Conservation (phyloP, 2,329 filamentous ascomycete genomes). For the Cadophora sp. region DNA sequence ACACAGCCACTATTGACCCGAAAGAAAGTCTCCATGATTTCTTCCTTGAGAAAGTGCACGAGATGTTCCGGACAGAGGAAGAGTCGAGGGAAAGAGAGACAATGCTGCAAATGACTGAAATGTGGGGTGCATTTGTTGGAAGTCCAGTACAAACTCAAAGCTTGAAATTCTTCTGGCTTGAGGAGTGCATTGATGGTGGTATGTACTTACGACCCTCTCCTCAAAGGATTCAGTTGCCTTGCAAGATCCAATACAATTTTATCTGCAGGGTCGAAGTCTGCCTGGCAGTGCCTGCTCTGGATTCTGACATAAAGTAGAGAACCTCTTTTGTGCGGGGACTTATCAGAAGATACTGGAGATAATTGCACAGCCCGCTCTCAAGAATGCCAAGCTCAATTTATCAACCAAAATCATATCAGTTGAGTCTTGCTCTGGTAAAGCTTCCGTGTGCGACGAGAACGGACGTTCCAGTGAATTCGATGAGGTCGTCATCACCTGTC, state of each 20-base stretch:
- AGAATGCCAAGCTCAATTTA: slow-evolving; percentile 35
- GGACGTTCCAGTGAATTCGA: slow-evolving; percentile 42
- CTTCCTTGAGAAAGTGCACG: slow-evolving; percentile 56
- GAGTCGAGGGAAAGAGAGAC: slow-evolving; percentile 45
- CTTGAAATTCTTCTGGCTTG: slow-evolving; percentile 63
- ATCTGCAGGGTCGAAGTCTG: not conserved
- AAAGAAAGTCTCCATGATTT: slow-evolving; percentile 58
- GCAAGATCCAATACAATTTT: not conserved
- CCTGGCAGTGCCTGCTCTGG: not conserved
- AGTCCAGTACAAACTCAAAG: slow-evolving; percentile 56
- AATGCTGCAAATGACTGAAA: slow-evolving; percentile 48
- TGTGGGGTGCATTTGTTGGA: slow-evolving; percentile 62
- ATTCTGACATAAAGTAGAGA: slow-evolving; percentile 35
- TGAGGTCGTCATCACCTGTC: slow-evolving; percentile 56
- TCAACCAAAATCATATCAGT: slow-evolving; percentile 37
- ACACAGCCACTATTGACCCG: slow-evolving; percentile 54
- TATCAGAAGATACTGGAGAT: slow-evolving; percentile 41
- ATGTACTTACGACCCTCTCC: slow-evolving; percentile 21
- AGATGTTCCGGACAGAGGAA: slow-evolving; percentile 48
- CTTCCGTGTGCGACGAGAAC: slow-evolving; percentile 32
- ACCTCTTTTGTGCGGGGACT: slow-evolving; percentile 44
- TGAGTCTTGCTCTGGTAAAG: slow-evolving; percentile 15
- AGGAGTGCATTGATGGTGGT: slow-evolving; percentile 62
- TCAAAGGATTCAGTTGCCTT: not conserved
- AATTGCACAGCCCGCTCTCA: slow-evolving; percentile 39